Percentiles rank a stretch among this genome's conserved stretches.
phyloP scores from a whole-genome alignment of 2,329 filamentous ascomycete species.

The Knoxdaviesia capensis region DNA sequence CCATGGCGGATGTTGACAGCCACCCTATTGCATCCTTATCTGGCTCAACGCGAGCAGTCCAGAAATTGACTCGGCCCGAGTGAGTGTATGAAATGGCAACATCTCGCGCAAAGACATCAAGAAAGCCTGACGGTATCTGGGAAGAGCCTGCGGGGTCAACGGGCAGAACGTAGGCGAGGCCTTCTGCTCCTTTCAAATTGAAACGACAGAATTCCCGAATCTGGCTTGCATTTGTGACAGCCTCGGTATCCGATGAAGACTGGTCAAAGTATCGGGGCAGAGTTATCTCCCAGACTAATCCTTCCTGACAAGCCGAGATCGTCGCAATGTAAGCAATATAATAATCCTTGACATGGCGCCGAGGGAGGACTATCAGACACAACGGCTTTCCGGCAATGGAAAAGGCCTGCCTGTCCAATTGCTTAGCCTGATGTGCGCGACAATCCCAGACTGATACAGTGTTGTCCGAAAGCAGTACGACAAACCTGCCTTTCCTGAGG shows the following conservation, averaged over 20 bases:
- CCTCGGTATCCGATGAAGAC: neutral
- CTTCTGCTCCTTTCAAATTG: slow-evolving; percentile 37
- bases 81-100: slow-evolving; percentile 71
- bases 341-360: slow-evolving; percentile 32
- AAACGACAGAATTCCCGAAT: slow-evolving; percentile 54
- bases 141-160: slow-evolving; percentile 70
- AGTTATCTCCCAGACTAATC: slow-evolving; percentile 61
- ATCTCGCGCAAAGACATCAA: slow-evolving; percentile 73
- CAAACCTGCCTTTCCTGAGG: slow-evolving; percentile 55
- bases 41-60: slow-evolving; percentile 58
- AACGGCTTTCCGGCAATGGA: slow-evolving; percentile 46
- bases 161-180: slow-evolving; percentile 48
- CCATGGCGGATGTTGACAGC: slow-evolving; percentile 62
- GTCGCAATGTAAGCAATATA: slow-evolving; percentile 56
- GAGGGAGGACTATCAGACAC: slow-evolving; percentile 58
- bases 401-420: slow-evolving; percentile 29
- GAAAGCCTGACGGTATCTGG: slow-evolving; percentile 51
- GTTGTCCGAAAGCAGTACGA: slow-evolving; percentile 58
- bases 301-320: slow-evolving; percentile 57
- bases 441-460: slow-evolving; percentile 67
- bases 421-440: slow-evolving; percentile 32
- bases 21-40: slow-evolving; percentile 47
- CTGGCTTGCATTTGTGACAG: slow-evolving; percentile 2
- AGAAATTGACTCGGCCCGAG: slow-evolving; percentile 57
- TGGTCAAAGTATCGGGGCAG: slow-evolving; percentile 28